Percentiles rank a stretch among this genome's conserved stretches.
phyloP scores from a whole-genome alignment of 768 basidiomycete species.

The Cystobasidium tubakii region DNA sequence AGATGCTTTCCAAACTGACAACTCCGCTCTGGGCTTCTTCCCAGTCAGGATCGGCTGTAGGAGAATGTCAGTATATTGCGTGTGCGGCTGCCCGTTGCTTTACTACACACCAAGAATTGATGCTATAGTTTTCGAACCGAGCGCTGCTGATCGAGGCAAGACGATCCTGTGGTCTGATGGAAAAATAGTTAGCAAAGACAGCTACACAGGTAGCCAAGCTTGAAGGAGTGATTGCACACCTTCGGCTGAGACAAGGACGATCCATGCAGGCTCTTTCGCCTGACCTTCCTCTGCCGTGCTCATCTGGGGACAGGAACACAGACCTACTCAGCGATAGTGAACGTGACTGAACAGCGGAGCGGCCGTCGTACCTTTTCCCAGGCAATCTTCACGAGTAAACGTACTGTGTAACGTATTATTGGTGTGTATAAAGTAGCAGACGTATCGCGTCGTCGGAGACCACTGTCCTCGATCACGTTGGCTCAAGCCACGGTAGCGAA shows the following conservation, averaged over 20 bases:
- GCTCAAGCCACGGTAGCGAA: no score
- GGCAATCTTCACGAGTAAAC: no score
- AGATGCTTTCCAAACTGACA: constrained; percentile 1
- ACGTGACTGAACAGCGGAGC: no score
- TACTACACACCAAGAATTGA: neutral
- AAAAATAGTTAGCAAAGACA: neutral
- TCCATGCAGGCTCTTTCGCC: neutral
- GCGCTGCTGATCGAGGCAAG: constrained; percentile 11
- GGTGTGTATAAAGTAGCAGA: no score
- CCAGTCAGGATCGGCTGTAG: constrained; percentile 25
- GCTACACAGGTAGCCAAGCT: no score
- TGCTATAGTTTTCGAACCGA: constrained; percentile 20
- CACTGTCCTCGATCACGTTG: no score
- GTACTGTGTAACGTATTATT: no score
- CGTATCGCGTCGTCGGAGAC: no score
- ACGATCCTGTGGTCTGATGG: constrained; percentile 1
- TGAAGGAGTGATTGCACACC: neutral
- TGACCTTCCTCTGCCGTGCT: neutral
- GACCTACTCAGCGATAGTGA: neutral
- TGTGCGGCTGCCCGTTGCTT: neutral
- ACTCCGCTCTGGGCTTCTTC: constrained; percentile 2
- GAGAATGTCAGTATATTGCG: neutral
- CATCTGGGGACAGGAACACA: neutral
- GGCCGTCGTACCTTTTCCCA: no score
- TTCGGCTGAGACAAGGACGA: constrained; percentile 16